Evolutionary conservation across 1,139 yeast genomes (phyloP), one percentile per base, ranked within the genome.

Genomic region (Debaryomyces nepalensis): DNA sequence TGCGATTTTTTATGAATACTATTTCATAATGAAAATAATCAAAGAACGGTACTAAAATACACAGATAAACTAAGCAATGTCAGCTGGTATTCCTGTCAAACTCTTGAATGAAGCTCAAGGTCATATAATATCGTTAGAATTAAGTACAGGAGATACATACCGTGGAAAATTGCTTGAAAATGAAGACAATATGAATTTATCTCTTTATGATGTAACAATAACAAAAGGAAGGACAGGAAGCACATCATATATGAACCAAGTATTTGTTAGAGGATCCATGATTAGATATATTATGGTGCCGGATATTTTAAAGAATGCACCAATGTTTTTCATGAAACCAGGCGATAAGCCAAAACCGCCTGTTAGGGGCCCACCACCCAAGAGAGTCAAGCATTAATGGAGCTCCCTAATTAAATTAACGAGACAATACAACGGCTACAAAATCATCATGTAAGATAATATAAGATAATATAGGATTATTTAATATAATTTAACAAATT

Each of bases 181-280:
- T 63, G 93, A 83, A 65, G 99, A 93, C 59, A 91, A 86, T 61
- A 93, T 93, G 99, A 93, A 93, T 60, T 81, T 91, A 19, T 95
- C 93, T 49, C 66, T 93, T 39, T 74, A 81, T 52, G 96, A 93
- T 59, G 96, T 87, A 37, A 81, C 87, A 1, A 82, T 87, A 38
- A 90, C 97, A 0, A 81, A 82, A 33, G 64, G 64, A 3, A 49
- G 59, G 37, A 85, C 89, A 41, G 97, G 97, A 2, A 71, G 76
- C 34, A 86, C 87, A 4, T 72, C 85, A 4, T 87, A 86, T 54
- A 77, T 89, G 75, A 90, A 86, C 49, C 91, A 87, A 54, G 96
- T 90, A 3, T 91, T 88, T 60, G 82, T 93, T 3, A 78, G 99
- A 55, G 99, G 99, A 2, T 87, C 96, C 2, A 93, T 87, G 70